Conservation (phyloP, 768 basidiomycete genomes). For the Trichaptum fuscoviolaceum region DNA sequence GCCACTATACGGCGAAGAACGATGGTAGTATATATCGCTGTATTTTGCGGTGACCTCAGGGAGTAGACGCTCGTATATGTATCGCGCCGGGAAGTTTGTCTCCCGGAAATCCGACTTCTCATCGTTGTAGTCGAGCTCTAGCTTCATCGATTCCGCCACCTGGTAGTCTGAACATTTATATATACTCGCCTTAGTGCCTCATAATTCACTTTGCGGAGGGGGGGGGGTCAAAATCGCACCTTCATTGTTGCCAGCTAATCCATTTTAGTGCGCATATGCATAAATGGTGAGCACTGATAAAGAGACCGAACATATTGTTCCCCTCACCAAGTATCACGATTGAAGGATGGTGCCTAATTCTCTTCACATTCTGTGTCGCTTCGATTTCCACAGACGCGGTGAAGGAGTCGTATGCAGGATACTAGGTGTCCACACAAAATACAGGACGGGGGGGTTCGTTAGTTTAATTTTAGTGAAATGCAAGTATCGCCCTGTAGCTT, state of each 20-base stretch:
- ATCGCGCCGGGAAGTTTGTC: constrained; percentile 81
- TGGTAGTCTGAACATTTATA: constrained; percentile 61
- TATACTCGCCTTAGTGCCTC: not conserved
- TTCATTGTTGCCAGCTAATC: constrained; percentile 76
- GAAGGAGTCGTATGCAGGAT: constrained; percentile 84
- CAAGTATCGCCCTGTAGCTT: constrained; percentile 11
- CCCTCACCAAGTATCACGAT: constrained; percentile 78
- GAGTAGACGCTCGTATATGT: constrained; percentile 85
- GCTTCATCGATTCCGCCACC: constrained; percentile 71
- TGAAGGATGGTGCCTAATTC: constrained; percentile 83
- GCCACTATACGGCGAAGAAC: constrained; percentile 84
- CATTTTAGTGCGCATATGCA: not conserved
- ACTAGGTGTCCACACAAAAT: constrained; percentile 55
- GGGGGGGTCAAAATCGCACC: constrained; percentile 27
- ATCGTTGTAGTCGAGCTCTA: constrained; percentile 83
- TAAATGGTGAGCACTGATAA: constrained; percentile 24
- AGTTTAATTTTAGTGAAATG: constrained; percentile 6
- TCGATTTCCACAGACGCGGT: constrained; percentile 69
- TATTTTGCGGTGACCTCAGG: constrained; percentile 65
- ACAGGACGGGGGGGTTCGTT: constrained; percentile 57
- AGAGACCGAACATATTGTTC: no score
- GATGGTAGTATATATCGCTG: constrained; percentile 74
- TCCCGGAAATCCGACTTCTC: constrained; percentile 80
- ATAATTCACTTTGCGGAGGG: constrained; percentile 6
- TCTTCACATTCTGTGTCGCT: constrained; percentile 77